Percentiles rank a stretch among this genome's conserved stretches.
These are phyloP conservation scores for Didymella pomorum DNA, from an alignment of 2,329 filamentous ascomycete genomes.

Conservation along the genomic window DNA sequence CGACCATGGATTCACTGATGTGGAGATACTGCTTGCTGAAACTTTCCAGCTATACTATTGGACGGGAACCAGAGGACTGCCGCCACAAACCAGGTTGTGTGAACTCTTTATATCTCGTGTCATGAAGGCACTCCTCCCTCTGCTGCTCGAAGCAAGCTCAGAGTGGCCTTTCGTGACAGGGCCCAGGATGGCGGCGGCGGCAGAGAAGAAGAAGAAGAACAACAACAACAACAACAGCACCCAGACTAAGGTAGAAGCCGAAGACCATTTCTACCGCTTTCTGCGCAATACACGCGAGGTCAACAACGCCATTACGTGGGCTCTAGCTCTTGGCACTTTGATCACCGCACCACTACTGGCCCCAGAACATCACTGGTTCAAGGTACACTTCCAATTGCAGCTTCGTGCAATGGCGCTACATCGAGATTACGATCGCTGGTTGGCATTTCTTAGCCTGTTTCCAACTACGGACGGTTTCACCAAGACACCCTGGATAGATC, in stretches of 20 bases:
- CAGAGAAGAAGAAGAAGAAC: neutral
- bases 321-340: constrained; percentile 28
- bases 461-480: constrained; percentile 22
- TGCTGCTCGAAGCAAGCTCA: constrained; percentile 20
- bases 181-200: neutral
- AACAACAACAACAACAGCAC: neutral
- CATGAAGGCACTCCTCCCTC: constrained; percentile 27
- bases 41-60: constrained; percentile 32
- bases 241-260: neutral
- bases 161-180: constrained; percentile 11
- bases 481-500: constrained; percentile 16
- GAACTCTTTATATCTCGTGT: constrained; percentile 28
- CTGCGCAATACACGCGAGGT: constrained; percentile 16
- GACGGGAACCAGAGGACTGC: constrained; percentile 24
- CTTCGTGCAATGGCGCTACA: constrained; percentile 21
- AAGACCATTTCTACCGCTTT: constrained; percentile 9
- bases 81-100: constrained; percentile 29
- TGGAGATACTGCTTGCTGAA: constrained; percentile 30
- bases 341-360: constrained; percentile 19
- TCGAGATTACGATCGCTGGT: constrained; percentile 11
- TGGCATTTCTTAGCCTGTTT: constrained; percentile 21
- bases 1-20: constrained; percentile 16
- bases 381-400: constrained; percentile 23
- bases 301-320: constrained; percentile 30
- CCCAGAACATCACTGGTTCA: constrained; percentile 32